Evolutionary conservation across 2,329 filamentous ascomycete species (phyloP).

Genomic region (Lecanoromycetidae sp.): DNA sequence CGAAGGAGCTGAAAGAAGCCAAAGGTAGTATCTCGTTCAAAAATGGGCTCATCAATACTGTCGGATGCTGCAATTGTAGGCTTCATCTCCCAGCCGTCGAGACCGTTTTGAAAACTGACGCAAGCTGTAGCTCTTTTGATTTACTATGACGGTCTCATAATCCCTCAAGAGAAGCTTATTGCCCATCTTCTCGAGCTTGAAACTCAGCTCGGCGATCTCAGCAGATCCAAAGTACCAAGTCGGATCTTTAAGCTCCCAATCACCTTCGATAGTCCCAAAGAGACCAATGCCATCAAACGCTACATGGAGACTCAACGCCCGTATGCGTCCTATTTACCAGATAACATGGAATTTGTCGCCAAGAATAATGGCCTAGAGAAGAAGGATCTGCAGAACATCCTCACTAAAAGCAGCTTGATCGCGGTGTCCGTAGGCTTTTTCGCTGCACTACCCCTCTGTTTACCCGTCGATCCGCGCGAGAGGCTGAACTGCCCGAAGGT

Average conservation of each 20-base stretch:
- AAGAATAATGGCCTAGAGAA: conserved; percentile 43
- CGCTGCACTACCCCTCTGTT: conserved; percentile 39
- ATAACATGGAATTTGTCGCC: conserved; percentile 47
- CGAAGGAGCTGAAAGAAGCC: conserved; percentile 33
- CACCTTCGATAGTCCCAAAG: conserved; percentile 29
- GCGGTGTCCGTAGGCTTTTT: conserved; percentile 45
- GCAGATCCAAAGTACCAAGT: conserved; percentile 31
- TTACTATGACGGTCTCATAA: conserved; percentile 34
- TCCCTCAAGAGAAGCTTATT: conserved; percentile 30
- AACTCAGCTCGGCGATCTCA: conserved; percentile 29
- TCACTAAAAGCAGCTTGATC: conserved; percentile 40
- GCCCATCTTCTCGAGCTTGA: conserved; percentile 29
- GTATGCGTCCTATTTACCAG: conserved; percentile 50
- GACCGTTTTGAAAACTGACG: neutral
- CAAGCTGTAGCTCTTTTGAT: conserved; percentile 28
- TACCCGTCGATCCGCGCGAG: conserved; percentile 43
- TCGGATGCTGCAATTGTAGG: conserved; percentile 36
- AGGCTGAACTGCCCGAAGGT: conserved; percentile 37
- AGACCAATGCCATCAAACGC: conserved; percentile 42
- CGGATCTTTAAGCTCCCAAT: conserved; percentile 36
- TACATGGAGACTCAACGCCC: conserved; percentile 51
- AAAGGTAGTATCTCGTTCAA: conserved; percentile 28
- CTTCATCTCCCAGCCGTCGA: neutral
- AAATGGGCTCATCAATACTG: conserved; percentile 37
- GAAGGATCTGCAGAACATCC: conserved; percentile 40